Percentiles rank a stretch among this genome's conserved stretches.
phyloP scores from a whole-genome alignment of 2,329 filamentous ascomycete species.

The Immersiporthe knoxdaviesiana region DNA sequence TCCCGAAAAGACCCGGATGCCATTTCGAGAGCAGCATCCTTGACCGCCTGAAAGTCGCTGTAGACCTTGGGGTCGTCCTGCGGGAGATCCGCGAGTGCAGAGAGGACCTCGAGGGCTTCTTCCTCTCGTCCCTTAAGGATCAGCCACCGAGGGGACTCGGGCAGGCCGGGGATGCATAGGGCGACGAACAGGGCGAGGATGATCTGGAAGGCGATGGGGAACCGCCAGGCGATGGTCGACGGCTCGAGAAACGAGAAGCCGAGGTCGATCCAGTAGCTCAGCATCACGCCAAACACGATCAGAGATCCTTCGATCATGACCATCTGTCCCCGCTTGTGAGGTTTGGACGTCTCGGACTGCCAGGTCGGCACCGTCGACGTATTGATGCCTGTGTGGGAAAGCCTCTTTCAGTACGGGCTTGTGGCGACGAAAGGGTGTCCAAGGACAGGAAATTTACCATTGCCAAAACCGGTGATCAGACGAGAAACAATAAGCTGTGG shows the following conservation, averaged over 20 bases:
- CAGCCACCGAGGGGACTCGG: conserved; percentile 32
- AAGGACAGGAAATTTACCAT: neutral
- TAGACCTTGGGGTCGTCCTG: conserved; percentile 21
- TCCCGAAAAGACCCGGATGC: conserved; percentile 17
- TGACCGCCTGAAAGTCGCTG: conserved; percentile 19
- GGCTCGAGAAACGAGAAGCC: conserved; percentile 30
- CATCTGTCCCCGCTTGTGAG: conserved; percentile 28
- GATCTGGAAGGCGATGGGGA: conserved; percentile 37
- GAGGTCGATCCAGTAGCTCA: conserved; percentile 61
- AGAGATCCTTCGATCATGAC: conserved; percentile 40
- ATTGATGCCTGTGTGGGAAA: conserved; percentile 22
- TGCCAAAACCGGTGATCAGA: conserved; percentile 28
- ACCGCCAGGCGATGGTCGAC: conserved; percentile 39
- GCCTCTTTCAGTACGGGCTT: neutral
- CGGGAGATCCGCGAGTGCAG: conserved; percentile 16
- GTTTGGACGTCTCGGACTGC: conserved; percentile 30
- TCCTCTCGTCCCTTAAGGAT: conserved; percentile 30
- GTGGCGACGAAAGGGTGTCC: neutral
- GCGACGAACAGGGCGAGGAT: conserved; percentile 30
- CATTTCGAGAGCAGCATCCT: conserved; percentile 21
- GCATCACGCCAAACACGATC: conserved; percentile 71
- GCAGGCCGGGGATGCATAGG: conserved; percentile 26
- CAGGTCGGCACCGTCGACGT: conserved; percentile 30
- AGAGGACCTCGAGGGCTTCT: conserved; percentile 26
- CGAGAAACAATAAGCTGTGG: conserved; percentile 28